Base-by-base conservation (phyloP, 768 basidiomycete genomes). In the Podaxis sp. region DNA sequence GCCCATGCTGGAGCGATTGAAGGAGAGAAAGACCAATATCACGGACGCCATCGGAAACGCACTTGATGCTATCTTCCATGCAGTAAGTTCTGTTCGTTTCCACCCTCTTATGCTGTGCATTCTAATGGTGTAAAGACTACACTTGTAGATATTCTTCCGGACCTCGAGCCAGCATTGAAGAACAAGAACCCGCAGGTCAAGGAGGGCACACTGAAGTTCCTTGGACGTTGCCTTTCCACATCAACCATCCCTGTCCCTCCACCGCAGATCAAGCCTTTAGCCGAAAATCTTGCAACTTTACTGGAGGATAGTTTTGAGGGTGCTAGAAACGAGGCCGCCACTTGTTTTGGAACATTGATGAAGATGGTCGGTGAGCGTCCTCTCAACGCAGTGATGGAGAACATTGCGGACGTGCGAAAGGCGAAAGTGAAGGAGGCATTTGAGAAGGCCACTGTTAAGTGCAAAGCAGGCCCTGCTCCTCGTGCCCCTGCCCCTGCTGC, bases 171-270 rank as follows among this genome's bases (percentile, higher is more conserved):
- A 2, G 84, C 89, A 0, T 77, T 96, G 17, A 87, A 87, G 66
- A 88, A 88, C 60, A 99, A 99, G 78, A 99, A 98, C 70, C 97
- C 97, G 1, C 95, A 97, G 75, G 92, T 97, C 33, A 96, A 97
- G 70, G 94, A 96, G 75, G 91, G 93, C 5, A 89, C 95, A 0
- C 77, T 96, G 66, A 92, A 92, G 69, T 97, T 96, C 69, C 78
- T 98, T 28, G 84, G 83, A 20, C 85, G 96, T 56, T 91, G 86
- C 69, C 84, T 99, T 52, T 78, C 86, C 2, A 82, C 82, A 1
- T 92, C 95, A 1, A 82, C 84, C 8, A 77, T 80, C 2, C 86
- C 95, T 1, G 84, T 97, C 11, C 83, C 84, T 46, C 84, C 86
- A 24, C 76, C 84, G 1, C 93, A 96, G 70, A 80, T 98, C 65